Base-by-base conservation (phyloP, 2,329 filamentous ascomycete species). In the Raffaelea arxii region DNA sequence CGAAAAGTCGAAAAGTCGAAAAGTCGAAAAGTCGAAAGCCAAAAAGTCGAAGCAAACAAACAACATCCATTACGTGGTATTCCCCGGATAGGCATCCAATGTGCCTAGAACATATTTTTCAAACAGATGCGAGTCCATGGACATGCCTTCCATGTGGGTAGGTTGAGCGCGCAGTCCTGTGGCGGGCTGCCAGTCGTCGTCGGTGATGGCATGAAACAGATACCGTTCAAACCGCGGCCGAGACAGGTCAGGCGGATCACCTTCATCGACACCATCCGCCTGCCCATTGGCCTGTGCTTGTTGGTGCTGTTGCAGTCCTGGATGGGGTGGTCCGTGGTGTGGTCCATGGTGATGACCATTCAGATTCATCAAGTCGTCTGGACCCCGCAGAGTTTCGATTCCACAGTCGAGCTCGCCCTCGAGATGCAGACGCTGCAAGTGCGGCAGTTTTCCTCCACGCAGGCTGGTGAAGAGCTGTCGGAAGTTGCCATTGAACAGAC, bases 401-500 rank as follows among this genome's bases (percentile, higher is more conserved):
- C 30, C 27, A n/a, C 66, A 68, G 50, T 67, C 64, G 40, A 69
- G 66, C 43, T 70, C 67, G 4, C 71, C 71, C 49, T 71, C 67
- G 42, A 73, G 58, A 44, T 69, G 65, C 44, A 72, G 59, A 19
- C 64, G 62, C 51, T 68, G 59, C 32, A 72, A 59, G 25, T 58
- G 56, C 4, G 65, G 57, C 49, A 69, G 56, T 3, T 54, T 53
- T 22, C 59, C 60, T 11, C 56, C 55, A 18, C 60, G 63, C 32
- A 74, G 56, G 16, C 62, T 59, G 3, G 60, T 58, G 52, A 74
- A 69, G 5, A 75, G 55, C 1, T 62, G 65, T 44, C 62, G 59
- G 51, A 70, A 72, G 1, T 62, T 67, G 6, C 71, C 71, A 35
- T 66, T 62, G 46, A 63, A 63, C 11, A 75, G 58, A 46, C 67